Evolutionary conservation across 129 eudicot genomes (phyloP).

Genomic region (Rutidosis leptorrhynchoides): DNA sequence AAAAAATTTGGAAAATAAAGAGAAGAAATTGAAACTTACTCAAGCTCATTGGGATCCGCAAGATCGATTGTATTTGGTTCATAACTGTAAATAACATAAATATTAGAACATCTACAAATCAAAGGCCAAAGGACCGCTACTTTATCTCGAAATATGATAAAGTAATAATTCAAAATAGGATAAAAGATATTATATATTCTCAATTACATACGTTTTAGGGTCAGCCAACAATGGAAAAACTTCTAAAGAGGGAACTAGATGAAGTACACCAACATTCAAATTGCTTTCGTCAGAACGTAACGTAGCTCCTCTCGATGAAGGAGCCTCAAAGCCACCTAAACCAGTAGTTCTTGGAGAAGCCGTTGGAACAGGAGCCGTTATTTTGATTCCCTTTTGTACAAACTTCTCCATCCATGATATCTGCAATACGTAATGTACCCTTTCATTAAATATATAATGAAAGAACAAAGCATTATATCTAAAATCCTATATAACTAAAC

Average conservation of each 20-base stretch:
- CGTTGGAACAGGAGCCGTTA: constrained; percentile 97
- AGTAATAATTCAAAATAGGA: too few species aligned
- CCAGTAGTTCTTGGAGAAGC: constrained; percentile 88
- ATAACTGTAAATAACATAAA: constrained; percentile 50
- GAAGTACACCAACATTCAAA: constrained; percentile 90
- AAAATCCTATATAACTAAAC: background rate
- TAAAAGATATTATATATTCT: background rate
- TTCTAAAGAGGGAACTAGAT: constrained; percentile 87
- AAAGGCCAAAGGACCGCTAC: background rate
- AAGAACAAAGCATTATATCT: constrained; percentile 9
- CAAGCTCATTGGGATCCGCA: constrained; percentile 83
- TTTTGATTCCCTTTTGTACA: constrained; percentile 84
- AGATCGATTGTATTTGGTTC: constrained; percentile 98
- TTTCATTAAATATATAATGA: background rate
- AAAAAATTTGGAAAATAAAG: too few species aligned
- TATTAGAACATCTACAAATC: constrained; percentile 15
- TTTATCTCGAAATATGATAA: constrained; percentile 3
- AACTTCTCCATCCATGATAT: constrained; percentile 99
- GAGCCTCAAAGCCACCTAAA: constrained; percentile 97
- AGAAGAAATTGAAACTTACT: constrained; percentile 53
- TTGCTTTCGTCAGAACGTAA: constrained; percentile 87
- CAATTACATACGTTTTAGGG: constrained; percentile 63
- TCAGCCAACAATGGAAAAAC: constrained; percentile 88
- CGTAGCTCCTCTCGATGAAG: constrained; percentile 77
- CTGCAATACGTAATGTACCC: constrained; percentile 42